Conservation (phyloP, 345 rosid species). For the Excoecaria agallocha region DNA sequence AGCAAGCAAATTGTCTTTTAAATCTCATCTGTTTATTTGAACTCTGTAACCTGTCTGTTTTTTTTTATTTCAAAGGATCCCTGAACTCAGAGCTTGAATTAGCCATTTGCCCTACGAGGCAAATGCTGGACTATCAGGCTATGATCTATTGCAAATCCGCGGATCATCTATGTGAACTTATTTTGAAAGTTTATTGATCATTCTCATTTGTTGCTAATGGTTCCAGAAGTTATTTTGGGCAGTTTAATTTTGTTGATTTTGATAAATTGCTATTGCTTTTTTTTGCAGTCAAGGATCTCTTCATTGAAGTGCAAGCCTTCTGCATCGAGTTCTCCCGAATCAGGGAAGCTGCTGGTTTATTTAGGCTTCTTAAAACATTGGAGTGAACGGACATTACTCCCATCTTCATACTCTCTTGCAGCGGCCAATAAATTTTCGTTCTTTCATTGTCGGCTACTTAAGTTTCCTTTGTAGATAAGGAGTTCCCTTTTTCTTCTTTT, state of each 20-base stretch:
- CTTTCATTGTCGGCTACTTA: too few species aligned
- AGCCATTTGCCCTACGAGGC: background rate
- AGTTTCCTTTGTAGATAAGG: too few species aligned
- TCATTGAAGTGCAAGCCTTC: slow-evolving; percentile 96
- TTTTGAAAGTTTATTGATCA: background rate
- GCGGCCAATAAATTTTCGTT: too few species aligned
- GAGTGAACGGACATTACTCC: slow-evolving; percentile 38
- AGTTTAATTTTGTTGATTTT: background rate
- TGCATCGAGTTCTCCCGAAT: slow-evolving; percentile 93
- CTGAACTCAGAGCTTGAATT: too few species aligned
- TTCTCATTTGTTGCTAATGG: background rate
- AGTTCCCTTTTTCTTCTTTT: too few species aligned
- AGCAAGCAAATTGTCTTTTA: background rate
- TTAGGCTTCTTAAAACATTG: slow-evolving; percentile 74
- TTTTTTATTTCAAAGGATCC: too few species aligned
- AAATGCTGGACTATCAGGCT: background rate
- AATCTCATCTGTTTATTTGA: background rate
- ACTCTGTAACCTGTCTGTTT: too few species aligned
- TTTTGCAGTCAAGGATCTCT: slow-evolving; percentile 86
- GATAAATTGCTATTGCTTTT: slow-evolving; percentile 5
- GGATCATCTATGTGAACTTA: background rate
- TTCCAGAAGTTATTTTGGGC: background rate
- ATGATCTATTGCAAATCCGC: too few species aligned
- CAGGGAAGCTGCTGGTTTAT: slow-evolving; percentile 82
- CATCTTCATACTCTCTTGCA: too few species aligned